Evolutionary conservation across 805 yeast genomes (phyloP).

Genomic region (Candida suzukii): DNA sequence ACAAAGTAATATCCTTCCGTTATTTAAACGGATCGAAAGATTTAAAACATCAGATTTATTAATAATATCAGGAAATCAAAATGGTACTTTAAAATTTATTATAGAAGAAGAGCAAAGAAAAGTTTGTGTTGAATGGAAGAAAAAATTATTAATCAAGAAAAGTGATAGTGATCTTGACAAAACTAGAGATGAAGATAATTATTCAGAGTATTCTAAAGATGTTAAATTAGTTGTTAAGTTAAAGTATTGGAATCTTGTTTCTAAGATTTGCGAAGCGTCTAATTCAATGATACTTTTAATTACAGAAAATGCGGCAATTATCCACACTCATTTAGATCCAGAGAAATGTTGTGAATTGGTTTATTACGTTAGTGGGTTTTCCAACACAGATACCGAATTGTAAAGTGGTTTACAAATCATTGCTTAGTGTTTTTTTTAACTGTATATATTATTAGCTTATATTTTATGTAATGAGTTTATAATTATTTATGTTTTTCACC

Average conservation of each 20-base stretch:
- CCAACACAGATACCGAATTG: conserved; percentile 4
- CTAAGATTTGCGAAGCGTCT: conserved; percentile 53
- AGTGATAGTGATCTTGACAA: conserved; percentile 6
- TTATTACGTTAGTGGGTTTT: conserved; percentile 45
- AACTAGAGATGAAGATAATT: neutral
- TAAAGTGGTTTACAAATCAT: too few relatives aligned
- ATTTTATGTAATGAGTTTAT: too few relatives aligned
- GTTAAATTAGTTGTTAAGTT: conserved; percentile 43
- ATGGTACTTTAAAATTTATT: conserved; percentile 44
- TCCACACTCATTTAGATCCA: conserved; percentile 63
- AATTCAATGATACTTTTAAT: conserved; percentile 54
- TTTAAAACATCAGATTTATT: conserved; percentile 48
- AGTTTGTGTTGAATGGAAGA: conserved; percentile 56
- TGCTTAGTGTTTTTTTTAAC: too few relatives aligned
- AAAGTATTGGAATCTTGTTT: conserved; percentile 64
- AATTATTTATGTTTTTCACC: conserved; percentile 32
- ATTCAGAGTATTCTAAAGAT: conserved; percentile 13
- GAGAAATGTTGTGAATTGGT: conserved; percentile 58
- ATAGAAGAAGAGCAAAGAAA: conserved; percentile 49
- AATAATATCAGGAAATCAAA: conserved; percentile 40
- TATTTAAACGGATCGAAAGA: conserved; percentile 59
- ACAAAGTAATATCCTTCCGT: conserved; percentile 40
- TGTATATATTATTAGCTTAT: too few relatives aligned
- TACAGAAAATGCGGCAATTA: conserved; percentile 49
- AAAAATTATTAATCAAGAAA: conserved; percentile 36